Conservation (phyloP, 495 filamentous ascomycete species). For the Tuber indicum region DNA sequence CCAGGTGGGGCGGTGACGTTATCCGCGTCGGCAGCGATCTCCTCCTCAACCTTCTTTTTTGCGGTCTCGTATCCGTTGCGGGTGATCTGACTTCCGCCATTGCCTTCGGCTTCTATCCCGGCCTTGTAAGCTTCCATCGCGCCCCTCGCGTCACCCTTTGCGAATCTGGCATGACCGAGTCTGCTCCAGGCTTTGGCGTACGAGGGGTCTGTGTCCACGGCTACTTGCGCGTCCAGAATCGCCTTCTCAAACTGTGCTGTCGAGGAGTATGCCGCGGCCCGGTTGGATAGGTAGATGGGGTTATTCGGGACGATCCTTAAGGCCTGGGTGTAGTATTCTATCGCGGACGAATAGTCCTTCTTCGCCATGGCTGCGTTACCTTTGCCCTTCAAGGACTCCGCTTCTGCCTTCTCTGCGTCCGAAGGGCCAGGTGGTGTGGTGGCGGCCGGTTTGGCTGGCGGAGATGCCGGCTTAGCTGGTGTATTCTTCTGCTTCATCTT, state of each 20-base stretch:
- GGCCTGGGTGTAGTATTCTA: conserved; percentile 79
- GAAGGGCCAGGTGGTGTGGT: conserved; percentile 43
- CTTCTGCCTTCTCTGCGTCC: conserved; percentile 60
- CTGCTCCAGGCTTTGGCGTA: conserved; percentile 96
- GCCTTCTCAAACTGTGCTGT: conserved; percentile 74
- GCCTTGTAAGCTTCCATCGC: conserved; percentile 90
- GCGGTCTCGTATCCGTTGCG: conserved; percentile 91
- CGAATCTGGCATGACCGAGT: conserved; percentile 81
- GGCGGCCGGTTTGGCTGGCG: conserved; percentile 28
- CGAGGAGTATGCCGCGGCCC: conserved; percentile 82
- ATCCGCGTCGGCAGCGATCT: conserved; percentile 52
- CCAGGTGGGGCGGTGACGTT: conserved; percentile 44
- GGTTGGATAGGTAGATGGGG: conserved; percentile 95
- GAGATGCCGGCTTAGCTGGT: conserved; percentile 40
- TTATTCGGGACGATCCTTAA: conserved; percentile 73
- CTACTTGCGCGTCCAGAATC: conserved; percentile 77
- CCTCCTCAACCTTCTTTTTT: conserved; percentile 70
- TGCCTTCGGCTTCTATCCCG: conserved; percentile 90
- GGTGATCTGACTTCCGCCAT: conserved; percentile 83
- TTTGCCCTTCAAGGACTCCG: conserved; percentile 79
- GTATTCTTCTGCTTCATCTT: conserved; percentile 70
- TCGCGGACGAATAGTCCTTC: conserved; percentile 76
- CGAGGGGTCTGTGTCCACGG: conserved; percentile 73
- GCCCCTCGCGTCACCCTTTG: conserved; percentile 79
- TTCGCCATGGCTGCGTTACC: conserved; percentile 90